These are phyloP conservation scores for Hypholoma fasciculare DNA, from an alignment of 768 basidiomycete species.

Conservation along the genomic window DNA sequence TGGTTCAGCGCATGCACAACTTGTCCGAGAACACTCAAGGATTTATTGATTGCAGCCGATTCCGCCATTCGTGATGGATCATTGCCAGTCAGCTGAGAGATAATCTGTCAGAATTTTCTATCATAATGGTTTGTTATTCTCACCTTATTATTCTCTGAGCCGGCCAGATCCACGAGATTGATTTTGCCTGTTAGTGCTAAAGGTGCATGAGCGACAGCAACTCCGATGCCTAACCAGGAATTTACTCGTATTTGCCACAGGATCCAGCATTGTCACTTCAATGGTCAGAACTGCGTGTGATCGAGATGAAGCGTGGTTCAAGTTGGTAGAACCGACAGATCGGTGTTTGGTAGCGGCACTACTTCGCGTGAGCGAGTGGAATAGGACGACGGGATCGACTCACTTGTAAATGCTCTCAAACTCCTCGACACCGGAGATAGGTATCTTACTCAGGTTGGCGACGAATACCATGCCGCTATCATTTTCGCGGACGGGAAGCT, in stretches of 20 bases:
- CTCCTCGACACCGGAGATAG: slow-evolving; percentile 40
- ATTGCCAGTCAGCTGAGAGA: slow-evolving; percentile 71
- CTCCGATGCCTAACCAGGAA: background rate
- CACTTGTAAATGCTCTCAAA: slow-evolving; percentile 50
- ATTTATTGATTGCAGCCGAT: slow-evolving; percentile 88
- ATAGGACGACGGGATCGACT: background rate
- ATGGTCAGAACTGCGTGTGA: slow-evolving; percentile 88
- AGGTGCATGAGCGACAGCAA: background rate
- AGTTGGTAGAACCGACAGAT: slow-evolving; percentile 82
- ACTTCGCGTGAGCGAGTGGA: background rate
- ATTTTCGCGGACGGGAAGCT: slow-evolving; percentile 56
- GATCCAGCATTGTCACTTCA: slow-evolving; percentile 58
- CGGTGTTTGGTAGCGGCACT: slow-evolving; percentile 76
- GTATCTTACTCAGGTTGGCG: slow-evolving; percentile 46
- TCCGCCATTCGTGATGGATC: slow-evolving; percentile 87
- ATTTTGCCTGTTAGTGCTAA: slow-evolving; percentile 74
- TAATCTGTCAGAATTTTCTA: background rate
- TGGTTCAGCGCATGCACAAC: slow-evolving; percentile 85
- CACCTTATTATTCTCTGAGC: slow-evolving; percentile 90
- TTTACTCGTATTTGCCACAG: slow-evolving; percentile 54
- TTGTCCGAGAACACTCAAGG: slow-evolving; percentile 82
- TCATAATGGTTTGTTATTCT: background rate
- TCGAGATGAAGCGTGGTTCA: slow-evolving; percentile 84
- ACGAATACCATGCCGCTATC: slow-evolving; percentile 55
- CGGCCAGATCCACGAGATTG: slow-evolving; percentile 87